Conservation (phyloP, 805 yeast genomes). For the Nakazawaea ishiwadae region DNA sequence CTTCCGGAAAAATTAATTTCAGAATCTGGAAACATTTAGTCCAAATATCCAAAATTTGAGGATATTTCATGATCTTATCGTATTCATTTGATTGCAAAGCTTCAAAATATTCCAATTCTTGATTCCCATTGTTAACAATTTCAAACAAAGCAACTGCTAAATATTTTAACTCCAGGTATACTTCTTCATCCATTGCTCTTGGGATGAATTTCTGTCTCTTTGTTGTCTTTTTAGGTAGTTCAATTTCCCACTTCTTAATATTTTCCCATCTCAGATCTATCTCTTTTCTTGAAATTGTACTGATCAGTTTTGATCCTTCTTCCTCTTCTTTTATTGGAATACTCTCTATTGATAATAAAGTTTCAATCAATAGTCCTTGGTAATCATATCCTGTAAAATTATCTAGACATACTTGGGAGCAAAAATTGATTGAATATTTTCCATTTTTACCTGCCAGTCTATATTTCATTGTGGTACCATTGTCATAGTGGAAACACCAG, state of each 20-base stretch:
- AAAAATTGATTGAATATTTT: slow-evolving; percentile 47
- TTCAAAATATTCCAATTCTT: slow-evolving; percentile 30
- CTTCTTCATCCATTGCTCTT: slow-evolving; percentile 40
- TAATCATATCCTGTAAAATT: slow-evolving; percentile 32
- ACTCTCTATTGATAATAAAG: slow-evolving; percentile 34
- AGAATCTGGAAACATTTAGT: slow-evolving; percentile 44
- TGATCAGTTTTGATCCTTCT: too few species aligned
- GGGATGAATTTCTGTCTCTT: slow-evolving; percentile 36
- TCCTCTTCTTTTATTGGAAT: slow-evolving; percentile 13
- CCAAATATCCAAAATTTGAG: slow-evolving; percentile 43
- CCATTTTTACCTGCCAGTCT: slow-evolving; percentile 25
- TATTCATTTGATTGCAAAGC: slow-evolving; percentile 48
- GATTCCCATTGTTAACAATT: slow-evolving; percentile 18
- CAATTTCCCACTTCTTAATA: slow-evolving; percentile 32
- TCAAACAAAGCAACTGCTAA: slow-evolving; percentile 31
- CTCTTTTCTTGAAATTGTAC: slow-evolving; percentile 15
- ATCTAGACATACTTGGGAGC: slow-evolving; percentile 40
- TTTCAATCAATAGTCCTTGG: slow-evolving; percentile 28
- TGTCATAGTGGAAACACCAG: slow-evolving; percentile 43
- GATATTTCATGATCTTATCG: slow-evolving; percentile 39
- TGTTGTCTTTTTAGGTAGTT: slow-evolving; percentile 28
- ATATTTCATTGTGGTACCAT: slow-evolving; percentile 42
- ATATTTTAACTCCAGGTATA: slow-evolving; percentile 47
- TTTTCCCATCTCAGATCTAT: slow-evolving; percentile 33
- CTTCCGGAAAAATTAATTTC: slow-evolving; percentile 31